Evolutionary conservation across 352 stramenopile genomes (phyloP).

Genomic region (Phytophthora brassicae): DNA sequence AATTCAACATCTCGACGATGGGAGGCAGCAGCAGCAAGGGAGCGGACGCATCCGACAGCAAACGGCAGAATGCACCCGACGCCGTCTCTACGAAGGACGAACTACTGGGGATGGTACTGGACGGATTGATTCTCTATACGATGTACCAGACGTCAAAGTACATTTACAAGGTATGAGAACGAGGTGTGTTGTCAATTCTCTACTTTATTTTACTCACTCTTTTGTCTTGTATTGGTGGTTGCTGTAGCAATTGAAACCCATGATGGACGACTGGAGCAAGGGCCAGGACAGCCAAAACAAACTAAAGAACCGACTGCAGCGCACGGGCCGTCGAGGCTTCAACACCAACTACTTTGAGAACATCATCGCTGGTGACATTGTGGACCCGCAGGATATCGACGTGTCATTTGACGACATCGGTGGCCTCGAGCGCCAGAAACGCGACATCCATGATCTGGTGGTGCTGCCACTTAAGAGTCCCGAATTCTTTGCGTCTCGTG

Average conservation of each 20-base stretch:
- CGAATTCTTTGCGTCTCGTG: slow-evolving; percentile 90
- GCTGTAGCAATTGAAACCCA: slow-evolving; percentile 68
- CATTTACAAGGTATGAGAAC: slow-evolving; percentile 64
- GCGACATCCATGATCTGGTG: slow-evolving; percentile 96
- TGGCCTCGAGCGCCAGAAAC: slow-evolving; percentile 95
- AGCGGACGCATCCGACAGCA: slow-evolving; percentile 23
- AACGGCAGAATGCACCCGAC: slow-evolving; percentile 8
- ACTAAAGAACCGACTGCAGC: slow-evolving; percentile 69
- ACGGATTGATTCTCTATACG: slow-evolving; percentile 81
- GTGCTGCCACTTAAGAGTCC: slow-evolving; percentile 92
- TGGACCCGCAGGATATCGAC: slow-evolving; percentile 92
- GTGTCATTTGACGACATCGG: slow-evolving; percentile 95
- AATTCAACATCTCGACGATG: slow-evolving; percentile 38
- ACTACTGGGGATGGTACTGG: slow-evolving; percentile 71
- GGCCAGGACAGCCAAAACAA: slow-evolving; percentile 66
- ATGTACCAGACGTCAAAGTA: slow-evolving; percentile 85
- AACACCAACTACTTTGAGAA: slow-evolving; percentile 88
- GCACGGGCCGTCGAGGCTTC: slow-evolving; percentile 67
- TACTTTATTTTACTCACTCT: too few species aligned
- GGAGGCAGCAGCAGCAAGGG: slow-evolving; percentile 63
- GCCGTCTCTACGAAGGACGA: slow-evolving; percentile 55
- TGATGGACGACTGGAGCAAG: slow-evolving; percentile 80
- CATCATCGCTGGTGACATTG: slow-evolving; percentile 93
- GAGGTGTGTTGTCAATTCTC: not conserved
- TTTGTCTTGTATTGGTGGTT: too few species aligned